phyloP scores from a whole-genome alignment of 2,329 filamentous ascomycete genomes.

The Pseudogymnoascus sp. region DNA sequence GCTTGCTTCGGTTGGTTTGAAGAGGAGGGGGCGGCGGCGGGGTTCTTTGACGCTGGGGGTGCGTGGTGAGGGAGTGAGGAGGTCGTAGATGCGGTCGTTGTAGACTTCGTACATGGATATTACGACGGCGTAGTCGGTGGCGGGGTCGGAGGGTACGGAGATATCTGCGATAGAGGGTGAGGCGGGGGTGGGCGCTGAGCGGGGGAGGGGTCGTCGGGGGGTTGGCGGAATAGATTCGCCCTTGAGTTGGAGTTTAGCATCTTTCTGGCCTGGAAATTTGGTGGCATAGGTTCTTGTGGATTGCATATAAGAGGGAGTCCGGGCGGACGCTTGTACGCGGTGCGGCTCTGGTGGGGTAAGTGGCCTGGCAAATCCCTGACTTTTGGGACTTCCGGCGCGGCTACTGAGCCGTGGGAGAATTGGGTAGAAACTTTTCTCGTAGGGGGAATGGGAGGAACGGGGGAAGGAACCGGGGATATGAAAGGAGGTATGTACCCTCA shows the following conservation, averaged over 20 bases:
- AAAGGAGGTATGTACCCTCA: slow-evolving; percentile 47
- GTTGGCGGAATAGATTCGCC: slow-evolving; percentile 46
- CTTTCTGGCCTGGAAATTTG: neutral
- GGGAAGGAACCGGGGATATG: slow-evolving; percentile 12
- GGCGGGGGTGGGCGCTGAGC: slow-evolving; percentile 63
- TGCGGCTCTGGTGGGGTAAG: slow-evolving; percentile 14
- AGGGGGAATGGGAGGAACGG: slow-evolving; percentile 16
- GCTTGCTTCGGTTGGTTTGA: slow-evolving; percentile 83
- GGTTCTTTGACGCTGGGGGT: slow-evolving; percentile 58
- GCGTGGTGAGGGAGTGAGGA: slow-evolving; percentile 59
- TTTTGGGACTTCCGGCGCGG: slow-evolving; percentile 23
- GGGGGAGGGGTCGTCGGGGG: slow-evolving; percentile 51
- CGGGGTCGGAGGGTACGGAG: slow-evolving; percentile 54
- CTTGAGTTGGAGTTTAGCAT: slow-evolving; percentile 35
- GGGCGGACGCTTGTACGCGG: neutral
- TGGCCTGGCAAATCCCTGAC: slow-evolving; percentile 19
- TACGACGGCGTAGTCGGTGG: slow-evolving; percentile 75
- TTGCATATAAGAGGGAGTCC: slow-evolving; percentile 24
- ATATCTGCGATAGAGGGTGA: slow-evolving; percentile 67
- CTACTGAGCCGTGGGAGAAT: slow-evolving; percentile 13
- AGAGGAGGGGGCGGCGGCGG: slow-evolving; percentile 72
- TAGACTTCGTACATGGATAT: slow-evolving; percentile 99
- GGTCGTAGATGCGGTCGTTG: slow-evolving; percentile 94
- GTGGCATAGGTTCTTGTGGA: slow-evolving; percentile 10
- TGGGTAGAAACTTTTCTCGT: slow-evolving; percentile 13